Evolutionary conservation across 169 alveolate genomes (phyloP).

Genomic region (Plasmodium gonderi): DNA sequence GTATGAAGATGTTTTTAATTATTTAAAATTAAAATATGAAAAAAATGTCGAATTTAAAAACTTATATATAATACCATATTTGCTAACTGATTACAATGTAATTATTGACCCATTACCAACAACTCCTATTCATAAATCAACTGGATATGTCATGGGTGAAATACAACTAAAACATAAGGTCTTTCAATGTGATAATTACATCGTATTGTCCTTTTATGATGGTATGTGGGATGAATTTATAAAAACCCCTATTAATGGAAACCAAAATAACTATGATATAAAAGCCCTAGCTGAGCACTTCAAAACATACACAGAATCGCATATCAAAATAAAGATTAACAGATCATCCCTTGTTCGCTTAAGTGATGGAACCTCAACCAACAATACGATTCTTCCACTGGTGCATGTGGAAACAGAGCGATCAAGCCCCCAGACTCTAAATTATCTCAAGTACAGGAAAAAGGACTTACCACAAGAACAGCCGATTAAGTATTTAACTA

Average conservation of each 20-base stretch:
- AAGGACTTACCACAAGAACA: not conserved
- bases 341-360: not conserved
- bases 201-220: conserved; percentile 63
- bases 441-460: conserved; percentile 36
- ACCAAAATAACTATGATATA: conserved; percentile 4
- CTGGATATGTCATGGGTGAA: conserved; percentile 74
- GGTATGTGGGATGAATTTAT: conserved; percentile 69
- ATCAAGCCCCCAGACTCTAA: not conserved
- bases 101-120: conserved; percentile 67
- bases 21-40: conserved; percentile 63
- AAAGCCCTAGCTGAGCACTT: conserved; percentile 65
- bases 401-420: not conserved
- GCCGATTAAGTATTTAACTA: conserved; percentile 15
- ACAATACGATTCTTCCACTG: not conserved
- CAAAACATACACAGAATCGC: conserved; percentile 62
- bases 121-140: conserved; percentile 67
- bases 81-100: conserved; percentile 55
- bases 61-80: conserved; percentile 59
- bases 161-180: conserved; percentile 71
- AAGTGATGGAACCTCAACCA: not conserved
- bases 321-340: conserved; percentile 45
- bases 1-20: conserved; percentile 65
- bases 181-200: conserved; percentile 56
- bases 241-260: not conserved
- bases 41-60: conserved; percentile 66